These are phyloP conservation scores for Cystofilobasidium macerans DNA, from an alignment of 768 basidiomycete species.

Conservation along the genomic window DNA sequence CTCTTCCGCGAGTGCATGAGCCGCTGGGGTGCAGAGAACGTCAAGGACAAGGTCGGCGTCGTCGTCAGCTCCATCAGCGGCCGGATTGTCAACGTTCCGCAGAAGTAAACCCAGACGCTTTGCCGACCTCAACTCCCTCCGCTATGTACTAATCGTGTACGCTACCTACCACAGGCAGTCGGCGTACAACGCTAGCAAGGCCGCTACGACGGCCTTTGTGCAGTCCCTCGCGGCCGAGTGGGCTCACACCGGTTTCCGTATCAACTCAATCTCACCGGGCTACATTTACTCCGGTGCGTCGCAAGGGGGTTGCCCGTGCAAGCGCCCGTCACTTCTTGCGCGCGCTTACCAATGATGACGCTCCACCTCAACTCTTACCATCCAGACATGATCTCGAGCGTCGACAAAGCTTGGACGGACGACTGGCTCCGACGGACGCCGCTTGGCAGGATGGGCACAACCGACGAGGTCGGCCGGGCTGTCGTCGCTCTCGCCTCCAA, in stretches of 20 bases:
- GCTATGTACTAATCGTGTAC: not conserved
- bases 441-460: slow-evolving; percentile 32
- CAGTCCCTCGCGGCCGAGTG: slow-evolving; percentile 28
- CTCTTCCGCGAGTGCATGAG: slow-evolving; percentile 33
- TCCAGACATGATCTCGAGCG: not conserved
- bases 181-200: slow-evolving; percentile 35
- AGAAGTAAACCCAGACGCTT: slow-evolving; percentile 19
- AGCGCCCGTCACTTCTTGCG: too few species aligned
- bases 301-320: not conserved
- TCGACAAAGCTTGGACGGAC: slow-evolving; percentile 27
- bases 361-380: too few species aligned
- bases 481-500: slow-evolving; percentile 32
- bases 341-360: too few species aligned
- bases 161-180: slow-evolving; percentile 26
- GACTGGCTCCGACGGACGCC: slow-evolving; percentile 36
- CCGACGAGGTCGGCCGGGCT: slow-evolving; percentile 34
- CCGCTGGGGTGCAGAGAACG: slow-evolving; percentile 31
- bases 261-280: slow-evolving; percentile 36
- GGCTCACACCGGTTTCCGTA: slow-evolving; percentile 34
- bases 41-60: slow-evolving; percentile 25
- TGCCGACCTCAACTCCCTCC: not conserved
- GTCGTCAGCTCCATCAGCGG: slow-evolving; percentile 36
- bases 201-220: slow-evolving; percentile 33
- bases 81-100: slow-evolving; percentile 36
- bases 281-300: slow-evolving; percentile 37